A percentile compares a stretch with the other conserved stretches of the same genome.
These are phyloP conservation scores for Aspergillus avenaceus DNA, from an alignment of 495 filamentous ascomycete genomes.

Conservation along the genomic window DNA sequence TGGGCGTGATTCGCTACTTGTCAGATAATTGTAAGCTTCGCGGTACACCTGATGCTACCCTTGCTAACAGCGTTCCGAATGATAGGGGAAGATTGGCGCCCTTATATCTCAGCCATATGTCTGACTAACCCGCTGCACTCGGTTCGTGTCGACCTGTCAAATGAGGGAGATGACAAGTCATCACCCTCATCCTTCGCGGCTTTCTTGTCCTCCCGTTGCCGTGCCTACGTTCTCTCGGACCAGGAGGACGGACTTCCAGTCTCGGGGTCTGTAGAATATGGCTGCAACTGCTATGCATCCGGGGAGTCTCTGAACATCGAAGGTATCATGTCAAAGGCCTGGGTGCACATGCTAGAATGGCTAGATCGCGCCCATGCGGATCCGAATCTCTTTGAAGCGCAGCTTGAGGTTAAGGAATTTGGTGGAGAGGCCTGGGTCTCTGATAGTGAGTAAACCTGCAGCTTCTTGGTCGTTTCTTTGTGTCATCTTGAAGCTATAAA, in stretches of 20 bases:
- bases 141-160: slow-evolving; percentile 10
- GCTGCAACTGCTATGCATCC: slow-evolving; percentile 47
- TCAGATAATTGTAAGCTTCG: slow-evolving; percentile 48
- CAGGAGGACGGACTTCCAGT: slow-evolving; percentile 45
- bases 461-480: too few relatives aligned
- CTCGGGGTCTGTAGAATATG: slow-evolving; percentile 31
- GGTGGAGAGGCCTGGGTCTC: background rate
- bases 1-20: slow-evolving; percentile 51
- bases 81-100: slow-evolving; percentile 34
- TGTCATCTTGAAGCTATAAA: too few relatives aligned
- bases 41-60: too few relatives aligned
- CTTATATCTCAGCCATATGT: slow-evolving; percentile 29
- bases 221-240: slow-evolving; percentile 55
- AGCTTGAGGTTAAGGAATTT: slow-evolving; percentile 12
- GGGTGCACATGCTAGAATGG: slow-evolving; percentile 39
- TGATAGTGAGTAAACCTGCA: background rate
- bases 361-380: slow-evolving; percentile 31
- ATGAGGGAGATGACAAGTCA: slow-evolving; percentile 9
- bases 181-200: slow-evolving; percentile 24
- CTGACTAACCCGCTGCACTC: slow-evolving; percentile 31
- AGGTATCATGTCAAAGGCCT: slow-evolving; percentile 37
- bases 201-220: slow-evolving; percentile 48
- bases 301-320: slow-evolving; percentile 38
- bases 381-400: slow-evolving; percentile 25
- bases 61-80: too few relatives aligned